Conservation (phyloP, 768 basidiomycete species). For the Tricholoma flavovirens region DNA sequence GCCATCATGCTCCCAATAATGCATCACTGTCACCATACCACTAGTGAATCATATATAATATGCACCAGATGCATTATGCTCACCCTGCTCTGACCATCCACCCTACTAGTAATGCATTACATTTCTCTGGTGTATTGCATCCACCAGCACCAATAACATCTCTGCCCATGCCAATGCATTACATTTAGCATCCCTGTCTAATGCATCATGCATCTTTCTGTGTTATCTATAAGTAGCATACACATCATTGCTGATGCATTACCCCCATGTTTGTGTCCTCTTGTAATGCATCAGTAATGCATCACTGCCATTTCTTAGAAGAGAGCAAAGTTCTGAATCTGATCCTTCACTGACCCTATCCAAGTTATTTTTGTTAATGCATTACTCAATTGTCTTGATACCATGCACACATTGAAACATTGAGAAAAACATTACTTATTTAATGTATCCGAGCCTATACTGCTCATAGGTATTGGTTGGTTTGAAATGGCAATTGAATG, state of each 20-base stretch:
- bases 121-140: too few species aligned
- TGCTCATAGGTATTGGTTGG: neutral
- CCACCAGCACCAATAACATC: too few species aligned
- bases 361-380: neutral
- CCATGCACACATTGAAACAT: neutral
- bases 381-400: neutral
- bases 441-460: neutral
- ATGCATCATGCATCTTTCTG: neutral
- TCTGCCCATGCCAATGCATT: neutral
- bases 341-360: neutral
- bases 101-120: too few species aligned
- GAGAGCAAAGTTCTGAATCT: too few species aligned
- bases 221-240: neutral
- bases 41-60: too few species aligned
- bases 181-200: too few species aligned
- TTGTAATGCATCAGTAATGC: neutral
- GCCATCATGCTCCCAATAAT: too few species aligned
- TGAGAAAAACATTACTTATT: neutral
- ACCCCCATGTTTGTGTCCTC: neutral
- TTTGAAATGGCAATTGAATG: neutral
- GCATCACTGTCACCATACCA: too few species aligned
- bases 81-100: too few species aligned
- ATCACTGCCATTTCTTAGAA: neutral
- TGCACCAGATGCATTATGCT: too few species aligned
- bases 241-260: neutral